A percentile compares a stretch with the other conserved stretches of the same genome.
Conservation (phyloP, 2,329 filamentous ascomycete genomes). For the Hypomyces perniciosus region DNA sequence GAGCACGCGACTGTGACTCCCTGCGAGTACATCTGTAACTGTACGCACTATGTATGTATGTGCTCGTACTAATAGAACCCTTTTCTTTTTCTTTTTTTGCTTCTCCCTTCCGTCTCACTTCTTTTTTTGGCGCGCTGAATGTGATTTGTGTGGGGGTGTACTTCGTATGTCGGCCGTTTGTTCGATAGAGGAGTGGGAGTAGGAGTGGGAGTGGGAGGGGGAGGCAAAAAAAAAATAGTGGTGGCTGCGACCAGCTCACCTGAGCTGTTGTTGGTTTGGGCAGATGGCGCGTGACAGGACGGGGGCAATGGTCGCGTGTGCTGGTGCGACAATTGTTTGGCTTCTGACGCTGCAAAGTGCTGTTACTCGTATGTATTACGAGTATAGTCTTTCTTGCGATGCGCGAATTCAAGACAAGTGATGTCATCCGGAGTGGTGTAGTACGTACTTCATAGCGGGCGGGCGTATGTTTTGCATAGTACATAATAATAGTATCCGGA, state of each 20-base stretch:
- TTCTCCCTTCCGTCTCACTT: background rate
- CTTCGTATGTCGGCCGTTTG: too few species aligned
- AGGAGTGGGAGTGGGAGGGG: background rate
- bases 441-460: too few species aligned
- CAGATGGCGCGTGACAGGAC: conserved; percentile 7
- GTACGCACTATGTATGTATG: background rate
- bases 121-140: background rate
- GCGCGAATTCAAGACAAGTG: too few species aligned
- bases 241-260: conserved; percentile 5
- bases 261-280: conserved; percentile 2
- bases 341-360: too few species aligned
- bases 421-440: too few species aligned
- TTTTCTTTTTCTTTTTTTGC: background rate
- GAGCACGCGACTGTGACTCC: conserved; percentile 7
- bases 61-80: background rate
- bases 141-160: too few species aligned
- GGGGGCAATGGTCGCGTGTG: conserved; percentile 5
- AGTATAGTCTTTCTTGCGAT: too few species aligned
- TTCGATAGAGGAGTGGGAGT: too few species aligned
- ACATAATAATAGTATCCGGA: too few species aligned
- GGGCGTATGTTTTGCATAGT: too few species aligned
- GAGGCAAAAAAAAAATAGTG: background rate
- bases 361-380: too few species aligned
- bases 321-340: background rate
- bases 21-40: background rate